phyloP scores from a whole-genome alignment of 495 filamentous ascomycete genomes.

The Xylaria bambusicola region DNA sequence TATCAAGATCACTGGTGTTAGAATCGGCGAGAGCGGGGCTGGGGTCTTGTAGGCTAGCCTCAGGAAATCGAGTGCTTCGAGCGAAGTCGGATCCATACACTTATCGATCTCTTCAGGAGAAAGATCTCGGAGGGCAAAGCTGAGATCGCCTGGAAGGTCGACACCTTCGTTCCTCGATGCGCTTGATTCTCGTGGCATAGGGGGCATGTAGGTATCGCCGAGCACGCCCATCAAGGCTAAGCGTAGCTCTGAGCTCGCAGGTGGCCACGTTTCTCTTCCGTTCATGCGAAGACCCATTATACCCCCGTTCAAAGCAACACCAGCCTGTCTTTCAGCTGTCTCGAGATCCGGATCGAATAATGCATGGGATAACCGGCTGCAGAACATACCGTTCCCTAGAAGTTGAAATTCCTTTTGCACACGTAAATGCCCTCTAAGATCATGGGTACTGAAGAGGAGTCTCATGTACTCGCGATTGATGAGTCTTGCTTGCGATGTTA shows the following conservation, averaged over 20 bases:
- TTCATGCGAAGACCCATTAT: slow-evolving; percentile 80
- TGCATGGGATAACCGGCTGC: slow-evolving; percentile 73
- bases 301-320: slow-evolving; percentile 67
- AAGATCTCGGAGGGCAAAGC: slow-evolving; percentile 84
- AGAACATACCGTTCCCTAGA: slow-evolving; percentile 80
- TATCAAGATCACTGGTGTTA: slow-evolving; percentile 64
- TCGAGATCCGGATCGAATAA: slow-evolving; percentile 86
- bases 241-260: slow-evolving; percentile 86
- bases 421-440: slow-evolving; percentile 71
- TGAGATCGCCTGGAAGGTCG: slow-evolving; percentile 76
- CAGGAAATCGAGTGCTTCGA: slow-evolving; percentile 90
- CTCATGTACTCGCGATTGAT: slow-evolving; percentile 77
- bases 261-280: slow-evolving; percentile 80
- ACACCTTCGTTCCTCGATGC: slow-evolving; percentile 25
- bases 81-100: slow-evolving; percentile 73
- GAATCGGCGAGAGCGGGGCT: slow-evolving; percentile 66
- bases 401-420: slow-evolving; percentile 81
- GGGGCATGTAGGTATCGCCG: slow-evolving; percentile 65
- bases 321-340: slow-evolving; percentile 70
- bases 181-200: background rate
- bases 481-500: slow-evolving; percentile 71
- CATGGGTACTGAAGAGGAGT: slow-evolving; percentile 74
- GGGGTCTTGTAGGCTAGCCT: slow-evolving; percentile 83
- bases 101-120: slow-evolving; percentile 71
- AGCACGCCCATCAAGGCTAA: slow-evolving; percentile 86